Percentiles rank a stretch among this genome's conserved stretches.
These are phyloP conservation scores for Tetrastigma voinierianum DNA, from an alignment of 164 flowering plant genomes.

Conservation along the genomic window DNA sequence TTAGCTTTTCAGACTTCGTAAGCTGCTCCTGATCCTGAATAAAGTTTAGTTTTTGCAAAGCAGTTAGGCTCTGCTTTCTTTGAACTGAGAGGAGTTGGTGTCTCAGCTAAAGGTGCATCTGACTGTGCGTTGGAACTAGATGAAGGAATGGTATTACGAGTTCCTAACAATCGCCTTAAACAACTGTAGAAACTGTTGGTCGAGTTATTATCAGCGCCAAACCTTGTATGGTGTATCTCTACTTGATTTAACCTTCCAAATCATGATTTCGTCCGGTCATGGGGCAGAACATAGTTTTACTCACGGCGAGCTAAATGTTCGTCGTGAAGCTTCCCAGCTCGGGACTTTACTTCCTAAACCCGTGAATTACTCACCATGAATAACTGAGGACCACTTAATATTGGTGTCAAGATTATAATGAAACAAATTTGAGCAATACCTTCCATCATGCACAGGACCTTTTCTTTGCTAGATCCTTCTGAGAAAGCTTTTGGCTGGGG, in stretches of 20 bases:
- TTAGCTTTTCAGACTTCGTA: not conserved
- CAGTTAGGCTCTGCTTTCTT: constrained; percentile 79
- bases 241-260: constrained; percentile 1
- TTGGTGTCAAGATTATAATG: not conserved
- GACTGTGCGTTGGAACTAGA: constrained; percentile 83
- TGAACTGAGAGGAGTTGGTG: constrained; percentile 79
- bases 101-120: constrained; percentile 88
- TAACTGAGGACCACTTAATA: not conserved
- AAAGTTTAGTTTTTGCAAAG: constrained; percentile 14
- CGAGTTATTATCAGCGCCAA: constrained; percentile 95
- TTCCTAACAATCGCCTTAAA: constrained; percentile 74
- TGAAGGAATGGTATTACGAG: constrained; percentile 83
- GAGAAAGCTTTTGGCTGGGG: constrained; percentile 67
- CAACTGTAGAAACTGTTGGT: constrained; percentile 91
- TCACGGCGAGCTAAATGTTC: too few species aligned
- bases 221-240: constrained; percentile 82
- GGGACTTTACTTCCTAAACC: too few species aligned
- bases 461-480: constrained; percentile 72
- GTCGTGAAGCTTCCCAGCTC: too few species aligned
- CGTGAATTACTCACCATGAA: not conserved
- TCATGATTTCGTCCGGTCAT: not conserved
- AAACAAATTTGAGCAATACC: not conserved
- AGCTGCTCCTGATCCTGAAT: constrained; percentile 8
- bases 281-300: too few species aligned
- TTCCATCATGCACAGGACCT: constrained; percentile 52